Evolutionary conservation across 1,284 basidiomycete species (phyloP), one percentile per base, ranked within the genome.

Genomic region (Trametes sp.): DNA sequence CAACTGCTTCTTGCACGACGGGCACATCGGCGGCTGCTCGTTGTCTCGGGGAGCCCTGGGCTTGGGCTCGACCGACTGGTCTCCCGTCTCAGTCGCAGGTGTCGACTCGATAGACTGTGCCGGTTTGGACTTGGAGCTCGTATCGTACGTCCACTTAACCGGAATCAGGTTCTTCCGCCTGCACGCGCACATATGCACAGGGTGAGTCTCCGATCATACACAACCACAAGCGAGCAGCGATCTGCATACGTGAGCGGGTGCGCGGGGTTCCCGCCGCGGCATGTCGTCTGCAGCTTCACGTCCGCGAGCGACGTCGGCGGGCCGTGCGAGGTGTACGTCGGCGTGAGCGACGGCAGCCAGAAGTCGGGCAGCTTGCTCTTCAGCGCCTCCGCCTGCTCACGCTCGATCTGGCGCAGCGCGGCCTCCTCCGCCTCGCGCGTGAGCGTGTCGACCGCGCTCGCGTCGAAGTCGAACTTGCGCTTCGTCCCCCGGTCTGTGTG

Each of bases 301-400:
- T 94, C 91, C 67, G 87, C 84, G 36, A 95, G 77, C 6, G 80
- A 90, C 67, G 72, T 84, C 62, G 81, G 93, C 10, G 86, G 87
- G 0, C 89, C 88, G 29, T 69, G 81, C 6, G 84, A 85, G 0
- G 85, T 77, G 70, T 90, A 90, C 2, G 91, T 92, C 0, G 96
- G 95, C 0, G 95, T 94, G 36, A 97, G 78, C 0, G 88, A 93
- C 21, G 93, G 95, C 48, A 98, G 82, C 96, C 96, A 98, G 74
- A 97, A 98, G 69, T 96, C 94, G 0, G 96, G 95, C 8, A 98
- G 83, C 75, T 97, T 97, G 61, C 87, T 85, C 63, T 90, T 92
- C 55, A 96, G 79, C 3, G 90, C 84, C 64, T 95, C 94, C 0
- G 89, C 88, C 72, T 95, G 93, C 75, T 98, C 96, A 28, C 82